Conservation (phyloP, 345 rosid species). For the Aegle marmelos region DNA sequence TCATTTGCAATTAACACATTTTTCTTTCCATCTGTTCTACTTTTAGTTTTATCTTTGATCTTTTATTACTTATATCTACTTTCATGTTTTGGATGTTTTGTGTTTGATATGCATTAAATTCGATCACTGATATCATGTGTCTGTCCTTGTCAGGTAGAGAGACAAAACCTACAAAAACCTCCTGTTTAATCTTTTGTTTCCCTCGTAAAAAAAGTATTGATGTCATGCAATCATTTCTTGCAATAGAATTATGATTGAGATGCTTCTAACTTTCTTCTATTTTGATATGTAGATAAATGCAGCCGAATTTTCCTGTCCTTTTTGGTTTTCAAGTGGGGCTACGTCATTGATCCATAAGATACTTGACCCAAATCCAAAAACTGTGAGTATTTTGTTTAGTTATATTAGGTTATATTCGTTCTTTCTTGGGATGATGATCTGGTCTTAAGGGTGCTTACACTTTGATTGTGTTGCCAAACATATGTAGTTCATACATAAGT, state of each 20-base stretch:
- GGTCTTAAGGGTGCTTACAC: background rate
- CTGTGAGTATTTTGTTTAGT: slow-evolving; percentile 56
- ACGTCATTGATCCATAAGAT: slow-evolving; percentile 67
- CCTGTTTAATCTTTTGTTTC: background rate
- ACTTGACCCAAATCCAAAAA: slow-evolving; percentile 73
- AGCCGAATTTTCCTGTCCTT: slow-evolving; percentile 72
- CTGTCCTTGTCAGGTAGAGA: slow-evolving; percentile 1
- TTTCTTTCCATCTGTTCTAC: background rate
- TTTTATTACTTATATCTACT: background rate
- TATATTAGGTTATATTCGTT: background rate
- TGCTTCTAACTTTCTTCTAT: slow-evolving; percentile 16
- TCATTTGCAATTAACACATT: background rate
- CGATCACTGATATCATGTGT: background rate
- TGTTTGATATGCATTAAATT: background rate
- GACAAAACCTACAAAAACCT: slow-evolving; percentile 2
- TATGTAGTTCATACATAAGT: slow-evolving; percentile 3
- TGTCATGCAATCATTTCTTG: slow-evolving; percentile 8
- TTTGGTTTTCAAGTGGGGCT: slow-evolving; percentile 75
- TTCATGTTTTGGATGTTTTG: slow-evolving; percentile 2
- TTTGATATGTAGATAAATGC: slow-evolving; percentile 57
- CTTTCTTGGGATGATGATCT: background rate
- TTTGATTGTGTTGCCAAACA: background rate
- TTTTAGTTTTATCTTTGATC: background rate
- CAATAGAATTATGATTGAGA: slow-evolving; percentile 8
- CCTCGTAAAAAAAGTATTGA: background rate